Conservation (phyloP, 2,329 filamentous ascomycete genomes). For the Diatrype stigma region DNA sequence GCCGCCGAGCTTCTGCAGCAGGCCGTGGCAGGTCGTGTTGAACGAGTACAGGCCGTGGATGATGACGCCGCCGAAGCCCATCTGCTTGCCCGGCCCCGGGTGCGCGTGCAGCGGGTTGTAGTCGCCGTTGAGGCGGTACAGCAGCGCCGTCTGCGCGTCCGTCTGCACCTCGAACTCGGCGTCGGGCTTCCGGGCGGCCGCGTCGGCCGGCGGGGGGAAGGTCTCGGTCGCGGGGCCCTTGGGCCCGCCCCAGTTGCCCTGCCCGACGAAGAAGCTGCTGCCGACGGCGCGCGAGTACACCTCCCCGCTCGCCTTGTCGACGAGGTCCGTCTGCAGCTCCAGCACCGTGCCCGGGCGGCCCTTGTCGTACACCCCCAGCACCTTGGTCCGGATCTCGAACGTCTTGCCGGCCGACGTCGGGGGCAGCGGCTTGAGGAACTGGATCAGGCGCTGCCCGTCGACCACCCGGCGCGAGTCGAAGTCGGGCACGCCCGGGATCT, state of each 20-base stretch:
- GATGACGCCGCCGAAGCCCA: constrained; percentile 87
- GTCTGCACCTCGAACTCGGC: constrained; percentile 67
- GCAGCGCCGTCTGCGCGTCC: constrained; percentile 64
- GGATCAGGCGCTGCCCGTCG: constrained; percentile 78
- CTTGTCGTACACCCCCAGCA: constrained; percentile 86
- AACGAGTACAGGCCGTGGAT: constrained; percentile 87
- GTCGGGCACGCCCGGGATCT: constrained; percentile 72
- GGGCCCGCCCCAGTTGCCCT: constrained; percentile 80
- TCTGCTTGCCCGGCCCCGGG: constrained; percentile 77
- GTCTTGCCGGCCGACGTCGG: constrained; percentile 63
- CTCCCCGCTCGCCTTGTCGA: constrained; percentile 65
- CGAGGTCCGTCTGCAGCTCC: constrained; percentile 72
- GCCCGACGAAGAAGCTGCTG: constrained; percentile 74
- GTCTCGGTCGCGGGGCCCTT: constrained; percentile 79
- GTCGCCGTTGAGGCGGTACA: constrained; percentile 86
- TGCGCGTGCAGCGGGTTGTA: constrained; percentile 92
- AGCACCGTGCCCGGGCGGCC: constrained; percentile 78
- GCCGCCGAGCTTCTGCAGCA: constrained; percentile 69
- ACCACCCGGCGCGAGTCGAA: constrained; percentile 72
- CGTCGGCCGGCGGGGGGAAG: constrained; percentile 71
- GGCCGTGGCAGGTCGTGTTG: constrained; percentile 71
- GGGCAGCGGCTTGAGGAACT: constrained; percentile 73
- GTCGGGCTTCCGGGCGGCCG: constrained; percentile 59
- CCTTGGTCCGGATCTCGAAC: constrained; percentile 73
- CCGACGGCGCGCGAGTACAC: constrained; percentile 67